Evolutionary conservation across 2,329 filamentous ascomycete genomes (phyloP), one percentile per base, ranked within the genome.

Genomic region (Colletotrichum incanum): DNA sequence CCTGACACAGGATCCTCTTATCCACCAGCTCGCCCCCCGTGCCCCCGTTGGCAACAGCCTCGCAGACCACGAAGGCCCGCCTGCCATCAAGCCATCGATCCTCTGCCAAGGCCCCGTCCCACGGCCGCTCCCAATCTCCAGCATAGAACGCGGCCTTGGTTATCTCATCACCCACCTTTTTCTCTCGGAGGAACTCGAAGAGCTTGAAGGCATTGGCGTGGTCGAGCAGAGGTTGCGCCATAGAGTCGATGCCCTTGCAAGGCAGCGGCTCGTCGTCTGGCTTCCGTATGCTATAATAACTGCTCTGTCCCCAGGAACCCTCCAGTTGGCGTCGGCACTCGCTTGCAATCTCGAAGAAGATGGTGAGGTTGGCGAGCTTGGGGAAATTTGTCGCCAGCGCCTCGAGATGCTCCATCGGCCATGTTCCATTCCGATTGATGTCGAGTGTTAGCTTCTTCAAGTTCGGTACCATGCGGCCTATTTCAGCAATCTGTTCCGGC

Each of bases 291-390:
- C 58, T 49, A 47, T 18, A 18, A 49, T 64, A 28, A 8, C 49
- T 41, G 23, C 28, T 7, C 37, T 3, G 26, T 20, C 47, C 18
- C 7, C 7, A 9, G 12, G 31, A 34, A 18, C 6, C 14, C 8
- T 55, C 55, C 1, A 71, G 54, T 14, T 71, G 67, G 0, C 67
- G 45, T 3, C 63, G 67, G 31, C 67, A 71, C 7, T 71, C 67
- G 39, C 63, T 67, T 1, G 67, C 39, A 23, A 61, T 39, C 65
- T 72, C 65, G 58, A 64, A 50, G 3, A 67, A 71, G 39, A 71
- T 28, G 3, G 67, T 73, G 1, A 65, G 45, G n/a, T 67, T 50
- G 5, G 41, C 37, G 4, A 71, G 39, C 4, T 67, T 67, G 16
- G 71, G 58, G 2, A 73, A 71, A 9, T 37, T 37, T 12, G 55